A percentile compares a stretch with the other conserved stretches of the same genome.
These are phyloP conservation scores for Pleodorina starrii DNA, from an alignment of 139 green algal genomes.

Conservation along the genomic window DNA sequence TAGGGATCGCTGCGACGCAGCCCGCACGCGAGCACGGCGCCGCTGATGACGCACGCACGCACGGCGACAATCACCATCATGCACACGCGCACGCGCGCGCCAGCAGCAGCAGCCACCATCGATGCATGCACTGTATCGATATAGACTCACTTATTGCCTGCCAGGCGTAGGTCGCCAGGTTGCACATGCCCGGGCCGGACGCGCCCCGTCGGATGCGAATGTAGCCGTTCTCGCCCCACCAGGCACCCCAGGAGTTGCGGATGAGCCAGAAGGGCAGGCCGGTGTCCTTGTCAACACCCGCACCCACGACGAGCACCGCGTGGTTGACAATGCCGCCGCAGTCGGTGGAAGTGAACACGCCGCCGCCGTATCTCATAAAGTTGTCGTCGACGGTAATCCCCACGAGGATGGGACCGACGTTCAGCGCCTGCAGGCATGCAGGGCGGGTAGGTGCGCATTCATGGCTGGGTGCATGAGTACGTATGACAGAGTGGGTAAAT, in stretches of 20 bases:
- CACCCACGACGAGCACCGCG: conserved; percentile 91
- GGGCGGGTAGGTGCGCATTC: too few relatives aligned
- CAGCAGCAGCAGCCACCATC: too few relatives aligned
- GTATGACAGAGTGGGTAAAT: not conserved
- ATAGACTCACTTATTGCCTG: not conserved
- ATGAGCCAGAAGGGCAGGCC: conserved; percentile 83
- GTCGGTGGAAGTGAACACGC: conserved; percentile 61
- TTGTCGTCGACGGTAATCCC: conserved; percentile 69
- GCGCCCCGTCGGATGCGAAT: conserved; percentile 64
- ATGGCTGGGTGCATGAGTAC: not conserved
- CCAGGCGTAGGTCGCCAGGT: not conserved
- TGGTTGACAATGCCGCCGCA: conserved; percentile 85
- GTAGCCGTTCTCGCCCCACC: conserved; percentile 91
- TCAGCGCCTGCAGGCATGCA: not conserved
- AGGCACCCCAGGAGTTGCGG: conserved; percentile 93
- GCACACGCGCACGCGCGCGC: too few relatives aligned
- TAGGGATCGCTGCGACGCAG: too few relatives aligned
- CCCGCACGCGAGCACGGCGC: too few relatives aligned
- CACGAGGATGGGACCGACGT: conserved; percentile 60
- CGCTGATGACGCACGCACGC: too few relatives aligned
- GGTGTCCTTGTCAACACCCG: conserved; percentile 54
- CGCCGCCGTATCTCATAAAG: conserved; percentile 90
- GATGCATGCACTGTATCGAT: too few relatives aligned
- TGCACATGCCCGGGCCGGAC: not conserved
- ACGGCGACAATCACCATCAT: too few relatives aligned